phyloP scores from a whole-genome alignment of 257 asterid species.

The Solanum phureja region DNA sequence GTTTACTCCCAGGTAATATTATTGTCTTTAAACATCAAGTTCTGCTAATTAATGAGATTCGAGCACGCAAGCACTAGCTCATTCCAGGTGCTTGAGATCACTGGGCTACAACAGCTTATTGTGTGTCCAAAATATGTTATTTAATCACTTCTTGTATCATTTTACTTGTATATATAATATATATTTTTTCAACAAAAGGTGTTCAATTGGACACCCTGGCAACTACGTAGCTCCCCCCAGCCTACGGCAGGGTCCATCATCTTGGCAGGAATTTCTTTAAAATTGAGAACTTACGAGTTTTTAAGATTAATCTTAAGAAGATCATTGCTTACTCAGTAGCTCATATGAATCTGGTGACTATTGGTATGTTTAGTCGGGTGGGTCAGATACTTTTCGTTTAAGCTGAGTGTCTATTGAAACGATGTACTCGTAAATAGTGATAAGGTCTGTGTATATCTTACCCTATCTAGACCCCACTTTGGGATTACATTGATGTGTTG shows the following conservation, averaged over 20 bases:
- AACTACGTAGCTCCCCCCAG: no score
- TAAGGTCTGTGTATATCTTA: not conserved
- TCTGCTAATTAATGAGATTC: no score
- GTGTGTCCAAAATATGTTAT: no score
- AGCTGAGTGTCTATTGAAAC: not conserved
- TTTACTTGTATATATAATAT: no score
- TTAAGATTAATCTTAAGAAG: not conserved
- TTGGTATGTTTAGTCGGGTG: not conserved
- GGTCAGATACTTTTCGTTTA: not conserved
- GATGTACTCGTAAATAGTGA: not conserved
- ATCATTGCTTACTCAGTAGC: not conserved
- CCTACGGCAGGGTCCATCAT: not conserved
- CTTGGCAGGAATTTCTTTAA: not conserved
- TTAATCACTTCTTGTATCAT: no score
- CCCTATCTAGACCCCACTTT: accelerated
- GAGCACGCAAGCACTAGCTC: no score
- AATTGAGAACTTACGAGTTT: no score
- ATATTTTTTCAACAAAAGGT: no score
- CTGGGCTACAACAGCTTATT: no score
- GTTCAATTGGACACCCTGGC: no score
- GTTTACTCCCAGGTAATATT: slow-evolving; percentile 52
- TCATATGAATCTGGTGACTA: not conserved
- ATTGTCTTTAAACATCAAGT: no score
- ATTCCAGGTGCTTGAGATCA: no score
- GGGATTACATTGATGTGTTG: not conserved